phyloP scores from a whole-genome alignment of 129 eudicot genomes.

The Flaveria linearis region DNA sequence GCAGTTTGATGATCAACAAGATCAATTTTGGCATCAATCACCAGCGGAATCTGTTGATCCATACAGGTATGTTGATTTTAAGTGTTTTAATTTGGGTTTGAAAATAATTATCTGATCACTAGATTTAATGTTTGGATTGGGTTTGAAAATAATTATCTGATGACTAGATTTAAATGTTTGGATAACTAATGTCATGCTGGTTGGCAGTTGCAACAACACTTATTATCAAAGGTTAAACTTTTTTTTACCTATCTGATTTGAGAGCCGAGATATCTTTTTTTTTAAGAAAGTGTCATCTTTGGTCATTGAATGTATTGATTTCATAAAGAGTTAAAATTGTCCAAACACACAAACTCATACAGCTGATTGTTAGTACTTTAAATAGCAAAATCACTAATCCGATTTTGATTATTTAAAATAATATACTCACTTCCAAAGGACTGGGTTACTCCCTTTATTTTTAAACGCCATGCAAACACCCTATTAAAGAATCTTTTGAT shows the following conservation, averaged over 20 bases:
- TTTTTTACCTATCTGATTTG: no score
- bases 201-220: no score
- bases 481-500: slow-evolving; percentile 13
- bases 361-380: neutral
- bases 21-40: slow-evolving; percentile 47
- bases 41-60: slow-evolving; percentile 49
- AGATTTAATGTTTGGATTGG: neutral
- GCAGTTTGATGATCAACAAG: slow-evolving; percentile 43
- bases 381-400: neutral
- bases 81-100: neutral
- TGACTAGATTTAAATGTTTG: neutral
- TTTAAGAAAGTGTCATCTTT: neutral
- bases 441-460: neutral
- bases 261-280: neutral
- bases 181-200: neutral
- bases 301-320: neutral
- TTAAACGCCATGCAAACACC: neutral
- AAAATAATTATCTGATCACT: neutral
- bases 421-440: neutral
- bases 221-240: no score
- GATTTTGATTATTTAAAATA: neutral
- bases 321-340: neutral
- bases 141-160: neutral
- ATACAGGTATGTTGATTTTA: slow-evolving; percentile 31
- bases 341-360: neutral